Evolutionary conservation across 2,329 filamentous ascomycete genomes (phyloP), one percentile per base, ranked within the genome.

Genomic region (Drechmeria coniospora): DNA sequence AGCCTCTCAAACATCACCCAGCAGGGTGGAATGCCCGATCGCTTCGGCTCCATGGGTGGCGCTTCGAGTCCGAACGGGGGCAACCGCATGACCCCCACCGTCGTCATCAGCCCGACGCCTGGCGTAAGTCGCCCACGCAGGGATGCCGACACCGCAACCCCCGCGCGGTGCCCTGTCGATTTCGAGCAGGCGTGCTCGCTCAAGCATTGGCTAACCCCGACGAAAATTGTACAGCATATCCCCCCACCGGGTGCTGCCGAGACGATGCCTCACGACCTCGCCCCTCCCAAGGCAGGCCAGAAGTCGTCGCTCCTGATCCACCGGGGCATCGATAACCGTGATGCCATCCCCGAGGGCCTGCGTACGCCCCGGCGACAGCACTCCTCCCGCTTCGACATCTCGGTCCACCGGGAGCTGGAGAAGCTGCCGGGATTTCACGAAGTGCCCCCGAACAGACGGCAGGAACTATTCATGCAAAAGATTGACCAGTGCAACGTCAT

Each of bases 401-500:
- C 90, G 4, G 83, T 92, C 36, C 86, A 95, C 52, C 74, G 90
- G 46, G 90, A 98, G 54, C 66, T 98, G 27, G 90, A 98, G 54
- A 98, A 98, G 59, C 65, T 98, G 15, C 87, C 90, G 2, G 90
- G 90, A 20, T 98, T 98, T 56, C 90, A 98, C 47, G 90, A 98
- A 56, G 90, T 95, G 15, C 80, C 87, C 8, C 90, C 90, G 11
- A 92, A 92, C 50, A 75, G 87, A 37, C 74, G 90, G 36, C 86
- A 94, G 57, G 87, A 95, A 43, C 70, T 98, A 12, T 98, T 98
- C 58, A 94, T 98, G 86, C 86, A 95, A 51, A 98, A 98, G 66
- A 90, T 98, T 43, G 90, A 95, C 46, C 90, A 98, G 54, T 98
- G 90, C 64, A 98, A 98, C 51, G 92, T 98, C 61, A 98, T 98